phyloP scores from a whole-genome alignment of 257 asterid species.

The Prunella vulgaris region DNA sequence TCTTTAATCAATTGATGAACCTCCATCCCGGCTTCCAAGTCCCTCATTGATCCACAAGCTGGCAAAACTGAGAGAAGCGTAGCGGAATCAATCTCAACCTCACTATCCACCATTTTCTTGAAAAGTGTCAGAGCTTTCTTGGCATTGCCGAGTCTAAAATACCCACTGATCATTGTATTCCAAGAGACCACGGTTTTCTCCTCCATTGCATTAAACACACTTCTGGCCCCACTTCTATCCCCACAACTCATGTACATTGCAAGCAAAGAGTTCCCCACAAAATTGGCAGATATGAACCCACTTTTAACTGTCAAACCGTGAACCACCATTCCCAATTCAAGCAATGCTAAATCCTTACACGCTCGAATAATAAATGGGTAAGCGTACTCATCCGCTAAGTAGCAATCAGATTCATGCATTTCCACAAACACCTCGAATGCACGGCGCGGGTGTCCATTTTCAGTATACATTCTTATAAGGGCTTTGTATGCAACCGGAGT shows the following conservation, averaged over 20 bases:
- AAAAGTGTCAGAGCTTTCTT: constrained; percentile 55
- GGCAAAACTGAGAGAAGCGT: constrained; percentile 79
- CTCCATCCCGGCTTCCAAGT: constrained; percentile 50
- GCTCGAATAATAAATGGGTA: constrained; percentile 76
- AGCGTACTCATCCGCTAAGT: constrained; percentile 47
- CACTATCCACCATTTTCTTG: constrained; percentile 44
- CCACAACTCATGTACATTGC: constrained; percentile 91
- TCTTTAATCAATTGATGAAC: constrained; percentile 55
- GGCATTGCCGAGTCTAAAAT: constrained; percentile 42
- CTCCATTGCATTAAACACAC: constrained; percentile 55
- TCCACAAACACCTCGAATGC: constrained; percentile 62
- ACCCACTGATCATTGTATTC: constrained; percentile 95
- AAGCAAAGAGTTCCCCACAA: constrained; percentile 76
- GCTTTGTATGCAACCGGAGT: constrained; percentile 54
- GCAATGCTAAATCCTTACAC: constrained; percentile 52
- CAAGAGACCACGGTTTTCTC: constrained; percentile 60
- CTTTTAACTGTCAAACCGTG: constrained; percentile 64
- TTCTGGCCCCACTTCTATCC: constrained; percentile 47
- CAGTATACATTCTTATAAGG: constrained; percentile 58
- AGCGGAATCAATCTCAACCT: constrained; percentile 63
- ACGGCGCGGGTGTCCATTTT: constrained; percentile 46
- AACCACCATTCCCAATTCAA: constrained; percentile 50
- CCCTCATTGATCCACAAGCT: constrained; percentile 65
- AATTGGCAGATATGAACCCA: constrained; percentile 42
- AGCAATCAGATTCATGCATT: constrained; percentile 47